Percentiles rank a stretch among this genome's conserved stretches.
Evolutionary conservation across 176 grass and related monocot species (phyloP).

Genomic region (Aegilops bicornis): DNA sequence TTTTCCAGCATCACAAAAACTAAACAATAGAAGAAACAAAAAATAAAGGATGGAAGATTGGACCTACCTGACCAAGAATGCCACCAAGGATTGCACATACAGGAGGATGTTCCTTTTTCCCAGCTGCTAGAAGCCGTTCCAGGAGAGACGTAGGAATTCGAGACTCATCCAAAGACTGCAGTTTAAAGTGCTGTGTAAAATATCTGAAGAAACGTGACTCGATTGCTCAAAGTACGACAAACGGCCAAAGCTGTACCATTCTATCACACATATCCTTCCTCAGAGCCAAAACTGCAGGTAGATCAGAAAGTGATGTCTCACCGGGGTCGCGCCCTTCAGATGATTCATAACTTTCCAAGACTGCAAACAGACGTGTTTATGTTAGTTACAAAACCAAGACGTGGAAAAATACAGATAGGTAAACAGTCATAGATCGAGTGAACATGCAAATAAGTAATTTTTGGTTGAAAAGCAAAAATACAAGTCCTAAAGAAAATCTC

Average conservation of each 20-base stretch:
- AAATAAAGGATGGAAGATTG: not conserved
- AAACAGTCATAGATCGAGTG: not conserved
- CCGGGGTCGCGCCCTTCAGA: slow-evolving; percentile 55
- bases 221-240: not conserved
- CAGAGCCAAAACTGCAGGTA: slow-evolving; percentile 55
- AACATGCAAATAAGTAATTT: not conserved
- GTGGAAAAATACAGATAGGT: not conserved
- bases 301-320: slow-evolving; percentile 66
- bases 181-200: slow-evolving; percentile 30
- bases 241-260: slow-evolving; percentile 49
- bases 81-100: slow-evolving; percentile 94
- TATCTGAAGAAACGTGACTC: not conserved
- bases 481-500: not conserved
- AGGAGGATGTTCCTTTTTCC: slow-evolving; percentile 77
- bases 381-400: not conserved
- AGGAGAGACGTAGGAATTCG: slow-evolving; percentile 59
- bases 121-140: slow-evolving; percentile 65
- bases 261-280: slow-evolving; percentile 76
- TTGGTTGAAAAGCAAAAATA: not conserved
- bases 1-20: not conserved
- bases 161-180: slow-evolving; percentile 82
- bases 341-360: slow-evolving; percentile 80
- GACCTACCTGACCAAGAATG: slow-evolving; percentile 92
- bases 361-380: slow-evolving; percentile 27
- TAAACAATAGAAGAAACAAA: not conserved